These are phyloP conservation scores for Thelonectria olida DNA, from an alignment of 2,329 filamentous ascomycete genomes.

Conservation along the genomic window DNA sequence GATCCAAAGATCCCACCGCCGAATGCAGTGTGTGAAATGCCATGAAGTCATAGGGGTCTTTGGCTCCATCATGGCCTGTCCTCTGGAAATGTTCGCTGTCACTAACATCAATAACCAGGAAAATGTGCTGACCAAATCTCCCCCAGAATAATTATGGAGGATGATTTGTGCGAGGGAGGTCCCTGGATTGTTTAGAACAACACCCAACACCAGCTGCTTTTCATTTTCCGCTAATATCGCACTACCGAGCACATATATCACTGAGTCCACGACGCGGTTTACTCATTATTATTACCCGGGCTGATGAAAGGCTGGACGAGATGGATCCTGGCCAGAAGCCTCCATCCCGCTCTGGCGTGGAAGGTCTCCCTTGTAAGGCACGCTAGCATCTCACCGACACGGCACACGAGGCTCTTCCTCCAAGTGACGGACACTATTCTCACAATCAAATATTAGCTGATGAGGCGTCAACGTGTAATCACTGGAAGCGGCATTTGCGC, in stretches of 20 bases:
- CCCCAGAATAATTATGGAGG: conserved; percentile 16
- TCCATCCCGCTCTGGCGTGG: conserved; percentile 4
- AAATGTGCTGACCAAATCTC: conserved; percentile 16
- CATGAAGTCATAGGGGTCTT: conserved; percentile 46
- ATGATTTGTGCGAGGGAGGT: conserved; percentile 4
- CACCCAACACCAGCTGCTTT: conserved; percentile 1
- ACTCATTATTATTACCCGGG: background rate
- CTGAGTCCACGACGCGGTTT: background rate
- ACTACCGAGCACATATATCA: background rate
- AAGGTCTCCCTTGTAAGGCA: conserved; percentile 9
- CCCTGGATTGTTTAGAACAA: conserved; percentile 7
- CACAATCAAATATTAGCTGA: conserved; percentile 10
- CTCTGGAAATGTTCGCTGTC: conserved; percentile 6
- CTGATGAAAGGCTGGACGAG: conserved; percentile 7
- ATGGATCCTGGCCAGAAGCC: conserved; percentile 9
- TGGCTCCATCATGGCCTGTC: conserved; percentile 22
- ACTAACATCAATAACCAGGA: background rate
- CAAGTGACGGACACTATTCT: conserved; percentile 8
- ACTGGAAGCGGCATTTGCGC: conserved; percentile 7
- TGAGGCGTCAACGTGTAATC: conserved; percentile 8
- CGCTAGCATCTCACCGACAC: background rate
- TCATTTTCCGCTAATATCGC: background rate
- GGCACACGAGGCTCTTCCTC: conserved; percentile 2
- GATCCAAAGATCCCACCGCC: conserved; percentile 12
- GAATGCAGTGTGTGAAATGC: conserved; percentile 21